Evolutionary conservation across 2,329 filamentous ascomycete species (phyloP), one percentile per base, ranked within the genome.

Genomic region (Rhynchosporium agropyri): DNA sequence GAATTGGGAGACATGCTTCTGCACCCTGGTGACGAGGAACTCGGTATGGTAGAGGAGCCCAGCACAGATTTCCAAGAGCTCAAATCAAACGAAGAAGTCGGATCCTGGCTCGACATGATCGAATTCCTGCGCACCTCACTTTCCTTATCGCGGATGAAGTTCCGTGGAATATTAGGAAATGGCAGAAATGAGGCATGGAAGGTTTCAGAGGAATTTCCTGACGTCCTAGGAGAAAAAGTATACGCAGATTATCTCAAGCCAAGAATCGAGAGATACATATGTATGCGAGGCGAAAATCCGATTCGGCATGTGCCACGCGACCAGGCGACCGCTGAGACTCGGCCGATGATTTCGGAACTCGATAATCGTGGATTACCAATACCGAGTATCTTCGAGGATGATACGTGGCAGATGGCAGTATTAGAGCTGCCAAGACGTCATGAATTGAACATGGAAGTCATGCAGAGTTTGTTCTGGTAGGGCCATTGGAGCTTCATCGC

Each of bases 41-140:
- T 42, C n/a, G 8, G 8, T 42, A 28, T 29, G n/a, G 20, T 15
- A 42, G 51, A 40, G 3, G 51, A 12, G 40, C 33, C 28, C 28
- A 26, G 12, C 20, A 26, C 33, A 36, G 9, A 36, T 10, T 36
- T 38, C 3, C 12, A 42, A 1, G 50, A 53, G n/a, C 33, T 6
- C 2, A 54, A 54, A 20, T 33, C 33, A 28, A 54, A 54, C 29
- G 51, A 54, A 15, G 51, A 54, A 28, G 51, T 54, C 2, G 51
- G 51, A 12, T 54, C 51, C 33, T 54, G 51, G 51, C 51, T 54
- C 33, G 51, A 54, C 20, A 54, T 54, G 36, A 54, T 54, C 51
- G 51, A 54, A 28, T 40, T 42, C 5, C 36, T 54, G 8, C 51
- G 36, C 8, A 42, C 33, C 20, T 40, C 31, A 13, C 36, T 54